Base-by-base conservation (phyloP, 2,329 filamentous ascomycete genomes). In the Pseudogymnoascus sp. region DNA sequence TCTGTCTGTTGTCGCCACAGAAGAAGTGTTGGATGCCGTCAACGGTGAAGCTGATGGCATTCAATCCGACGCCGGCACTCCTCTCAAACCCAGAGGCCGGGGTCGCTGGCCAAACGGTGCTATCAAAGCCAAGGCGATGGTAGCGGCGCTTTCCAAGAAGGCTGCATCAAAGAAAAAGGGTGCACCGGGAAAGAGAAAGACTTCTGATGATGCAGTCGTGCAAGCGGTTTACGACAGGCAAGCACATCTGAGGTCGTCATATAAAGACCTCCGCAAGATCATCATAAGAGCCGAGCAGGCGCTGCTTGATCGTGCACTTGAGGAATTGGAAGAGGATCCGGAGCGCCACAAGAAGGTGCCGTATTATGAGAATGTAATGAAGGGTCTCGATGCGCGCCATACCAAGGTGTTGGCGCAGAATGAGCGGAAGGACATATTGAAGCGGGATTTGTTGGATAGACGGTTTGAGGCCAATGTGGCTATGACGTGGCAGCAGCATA, bases 191-290 rank as follows among this genome's bases (percentile, higher is more conserved):
- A 57, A 51, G 45, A 31, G 57, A 34, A 64, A 64, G 59, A 64
- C 34, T 16, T 42, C 59, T 12, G 59, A 39, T 26, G 45, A 72
- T 59, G 67, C 69, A 18, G 62, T 67, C 23, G 70, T 73, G 34
- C 71, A 72, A 47, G 68, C 67, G 18, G 59, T 70, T 6, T 71
- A 72, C 61, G 66, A 71, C 62, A 67, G 73, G 34, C 69, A 69
- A 62, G 61, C 67, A 21, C 66, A 68, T 8, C 64, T 74, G 4
- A 69, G 68, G 29, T 61, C 63, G 18, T 68, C 69, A 14, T 74
- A 69, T 64, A 71, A 69, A 60, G 61, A 59, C 12, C 45, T 65
- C 18, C 18, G 45, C 61, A 67, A 45, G 64, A 73, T 21, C 67
- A 67, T 34, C 57, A 64, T 11, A 23, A 68, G 21, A 10, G 71